These are phyloP conservation scores for Testicularia cyperi DNA, from an alignment of 1,284 basidiomycete species.

Conservation along the genomic window DNA sequence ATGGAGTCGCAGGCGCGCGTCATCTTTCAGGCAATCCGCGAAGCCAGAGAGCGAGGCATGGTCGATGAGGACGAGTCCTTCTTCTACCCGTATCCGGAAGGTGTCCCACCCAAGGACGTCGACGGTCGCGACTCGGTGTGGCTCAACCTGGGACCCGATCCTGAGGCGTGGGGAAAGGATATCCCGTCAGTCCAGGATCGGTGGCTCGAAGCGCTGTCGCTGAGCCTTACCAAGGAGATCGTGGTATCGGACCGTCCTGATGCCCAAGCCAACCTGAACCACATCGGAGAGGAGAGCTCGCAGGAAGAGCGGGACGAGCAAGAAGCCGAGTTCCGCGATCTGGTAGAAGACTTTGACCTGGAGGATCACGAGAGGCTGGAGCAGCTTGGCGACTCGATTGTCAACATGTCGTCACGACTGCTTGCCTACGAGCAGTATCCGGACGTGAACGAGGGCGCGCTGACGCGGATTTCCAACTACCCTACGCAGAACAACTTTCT, in stretches of 20 bases:
- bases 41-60: constrained; percentile 31
- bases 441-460: constrained; percentile 34
- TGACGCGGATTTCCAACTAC: constrained; percentile 30
- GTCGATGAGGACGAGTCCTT: constrained; percentile 38
- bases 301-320: not conserved
- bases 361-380: constrained; percentile 39
- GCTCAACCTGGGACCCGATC: constrained; percentile 32
- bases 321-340: constrained; percentile 8
- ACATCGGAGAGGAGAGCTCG: not conserved
- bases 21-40: constrained; percentile 31
- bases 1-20: constrained; percentile 39
- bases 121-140: constrained; percentile 18
- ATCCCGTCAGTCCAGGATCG: constrained; percentile 29
- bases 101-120: constrained; percentile 16
- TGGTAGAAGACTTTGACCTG: constrained; percentile 35
- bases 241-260: not conserved
- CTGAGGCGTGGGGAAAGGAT: constrained; percentile 25
- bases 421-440: constrained; percentile 30
- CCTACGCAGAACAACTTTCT: constrained; percentile 42
- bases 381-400: constrained; percentile 38
- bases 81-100: constrained; percentile 33
- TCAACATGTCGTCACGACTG: constrained; percentile 39
- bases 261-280: too few species aligned
- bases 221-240: constrained; percentile 29
- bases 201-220: constrained; percentile 35